Evolutionary conservation across 116 monocot species (phyloP).

Genomic region (Posidonia oceanica): DNA sequence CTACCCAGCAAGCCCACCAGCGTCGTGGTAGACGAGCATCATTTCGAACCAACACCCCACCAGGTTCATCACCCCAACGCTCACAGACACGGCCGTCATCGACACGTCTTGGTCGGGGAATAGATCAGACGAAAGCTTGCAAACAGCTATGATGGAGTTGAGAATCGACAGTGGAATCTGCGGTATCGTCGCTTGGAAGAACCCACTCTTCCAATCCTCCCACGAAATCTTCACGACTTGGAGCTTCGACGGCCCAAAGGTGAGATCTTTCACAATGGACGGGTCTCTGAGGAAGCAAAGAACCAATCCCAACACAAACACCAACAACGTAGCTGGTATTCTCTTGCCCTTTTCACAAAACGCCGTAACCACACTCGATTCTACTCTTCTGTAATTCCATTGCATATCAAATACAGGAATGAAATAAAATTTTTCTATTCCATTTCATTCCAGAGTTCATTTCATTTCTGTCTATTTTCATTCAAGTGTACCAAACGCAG

Average conservation of each 20-base stretch:
- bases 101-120: constrained; percentile 48
- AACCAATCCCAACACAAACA: constrained; percentile 47
- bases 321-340: constrained; percentile 50
- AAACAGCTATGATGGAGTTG: constrained; percentile 93
- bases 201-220: constrained; percentile 67
- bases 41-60: constrained; percentile 95
- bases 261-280: constrained; percentile 28
- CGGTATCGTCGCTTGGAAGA: constrained; percentile 62
- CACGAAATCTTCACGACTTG: constrained; percentile 34
- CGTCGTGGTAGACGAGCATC: constrained; percentile 88
- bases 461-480: no score
- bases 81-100: constrained; percentile 53
- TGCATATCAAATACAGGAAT: no score
- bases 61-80: constrained; percentile 81
- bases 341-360: not conserved
- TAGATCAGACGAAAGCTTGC: constrained; percentile 71
- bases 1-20: constrained; percentile 92
- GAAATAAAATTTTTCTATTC: no score
- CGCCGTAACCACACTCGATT: not conserved
- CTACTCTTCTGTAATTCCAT: no score
- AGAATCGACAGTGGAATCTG: constrained; percentile 83
- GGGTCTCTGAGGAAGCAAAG: constrained; percentile 37
- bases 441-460: no score
- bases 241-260: constrained; percentile 45
- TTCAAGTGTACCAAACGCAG: no score